Conservation (phyloP, 352 stramenopile genomes). For the Phytophthora sansomeana region DNA sequence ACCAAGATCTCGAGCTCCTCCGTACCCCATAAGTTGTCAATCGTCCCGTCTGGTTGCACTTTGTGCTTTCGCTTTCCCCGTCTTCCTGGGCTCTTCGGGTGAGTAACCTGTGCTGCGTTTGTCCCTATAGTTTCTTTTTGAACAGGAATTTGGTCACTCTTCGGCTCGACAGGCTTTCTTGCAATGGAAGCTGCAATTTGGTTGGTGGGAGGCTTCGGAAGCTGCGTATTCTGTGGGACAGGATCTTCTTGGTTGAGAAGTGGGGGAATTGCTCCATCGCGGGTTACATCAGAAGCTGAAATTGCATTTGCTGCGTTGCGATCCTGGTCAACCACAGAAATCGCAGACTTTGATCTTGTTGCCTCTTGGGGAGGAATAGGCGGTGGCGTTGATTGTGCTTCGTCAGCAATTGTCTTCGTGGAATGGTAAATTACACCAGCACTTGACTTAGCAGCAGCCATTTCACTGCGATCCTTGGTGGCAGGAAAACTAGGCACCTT, state of each 20-base stretch:
- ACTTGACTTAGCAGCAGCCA: not conserved
- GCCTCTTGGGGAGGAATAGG: not conserved
- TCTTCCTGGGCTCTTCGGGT: not conserved
- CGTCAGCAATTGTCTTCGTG: not conserved
- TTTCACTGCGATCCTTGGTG: not conserved
- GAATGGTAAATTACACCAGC: not conserved
- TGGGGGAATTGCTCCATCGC: not conserved
- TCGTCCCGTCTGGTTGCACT: constrained; percentile 28
- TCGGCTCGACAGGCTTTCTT: not conserved
- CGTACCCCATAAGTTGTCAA: constrained; percentile 42
- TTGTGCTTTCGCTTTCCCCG: constrained; percentile 34
- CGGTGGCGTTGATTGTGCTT: not conserved
- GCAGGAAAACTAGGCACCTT: not conserved
- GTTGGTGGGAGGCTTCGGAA: constrained; percentile 1
- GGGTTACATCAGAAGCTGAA: not conserved
- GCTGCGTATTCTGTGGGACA: not conserved
- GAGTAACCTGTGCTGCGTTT: not conserved
- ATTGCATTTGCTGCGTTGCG: not conserved
- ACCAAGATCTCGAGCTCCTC: constrained; percentile 41
- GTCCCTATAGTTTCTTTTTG: not conserved
- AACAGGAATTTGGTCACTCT: not conserved
- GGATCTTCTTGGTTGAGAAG: not conserved
- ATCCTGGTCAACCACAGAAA: not conserved
- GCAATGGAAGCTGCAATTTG: not conserved
- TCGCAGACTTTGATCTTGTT: not conserved